Conservation (phyloP, 2,329 filamentous ascomycete genomes). For the Blastomyces gilchristii region DNA sequence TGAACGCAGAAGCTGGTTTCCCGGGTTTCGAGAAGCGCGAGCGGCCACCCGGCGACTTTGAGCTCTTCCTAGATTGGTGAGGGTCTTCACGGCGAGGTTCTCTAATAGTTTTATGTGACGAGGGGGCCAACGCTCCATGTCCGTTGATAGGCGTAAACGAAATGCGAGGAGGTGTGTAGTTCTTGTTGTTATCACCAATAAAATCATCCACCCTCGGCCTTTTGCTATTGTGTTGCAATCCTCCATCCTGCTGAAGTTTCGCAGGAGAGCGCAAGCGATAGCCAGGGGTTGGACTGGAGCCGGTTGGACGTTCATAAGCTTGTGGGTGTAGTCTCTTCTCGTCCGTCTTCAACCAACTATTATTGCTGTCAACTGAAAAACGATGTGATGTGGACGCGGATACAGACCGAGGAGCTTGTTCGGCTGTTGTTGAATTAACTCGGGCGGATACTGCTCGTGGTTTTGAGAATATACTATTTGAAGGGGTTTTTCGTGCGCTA, state of each 20-base stretch:
- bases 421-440: not conserved
- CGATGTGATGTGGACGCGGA: not conserved
- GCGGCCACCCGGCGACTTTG: not conserved
- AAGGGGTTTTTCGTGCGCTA: not conserved
- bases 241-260: not conserved
- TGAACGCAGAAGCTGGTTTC: slow-evolving; percentile 4
- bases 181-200: not conserved
- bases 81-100: not conserved
- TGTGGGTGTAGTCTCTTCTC: not conserved
- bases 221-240: not conserved
- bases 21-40: slow-evolving; percentile 2
- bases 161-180: not conserved
- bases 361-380: not conserved
- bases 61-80: not conserved
- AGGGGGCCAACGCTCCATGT: not conserved
- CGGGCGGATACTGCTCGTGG: not conserved
- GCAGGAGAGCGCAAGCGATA: slow-evolving; percentile 2
- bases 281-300: slow-evolving; percentile 13
- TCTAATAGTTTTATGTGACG: not conserved
- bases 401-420: not conserved
- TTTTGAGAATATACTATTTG: not conserved
- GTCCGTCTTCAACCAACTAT: slow-evolving; percentile 13
- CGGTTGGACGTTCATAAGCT: slow-evolving; percentile 3
- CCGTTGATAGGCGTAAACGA: slow-evolving; percentile 3
- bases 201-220: not conserved